Evolutionary conservation across 2,329 filamentous ascomycete genomes (phyloP).

Genomic region (Lasiodiplodia sp.): DNA sequence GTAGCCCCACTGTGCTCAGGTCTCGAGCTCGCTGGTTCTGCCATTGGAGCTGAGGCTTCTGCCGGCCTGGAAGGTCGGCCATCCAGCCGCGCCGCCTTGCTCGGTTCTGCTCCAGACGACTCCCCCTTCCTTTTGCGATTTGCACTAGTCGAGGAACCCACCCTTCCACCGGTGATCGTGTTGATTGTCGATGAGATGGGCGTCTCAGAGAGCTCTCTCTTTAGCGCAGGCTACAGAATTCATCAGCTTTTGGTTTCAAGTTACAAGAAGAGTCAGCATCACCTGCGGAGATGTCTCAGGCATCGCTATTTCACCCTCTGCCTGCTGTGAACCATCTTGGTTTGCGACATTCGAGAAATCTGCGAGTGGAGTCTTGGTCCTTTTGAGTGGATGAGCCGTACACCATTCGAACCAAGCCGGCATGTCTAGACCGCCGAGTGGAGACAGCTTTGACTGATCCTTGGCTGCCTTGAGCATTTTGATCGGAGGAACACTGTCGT

Average conservation of each 20-base stretch:
- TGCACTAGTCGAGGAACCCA: too few species aligned
- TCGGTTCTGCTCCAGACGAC: not conserved
- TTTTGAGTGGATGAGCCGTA: not conserved
- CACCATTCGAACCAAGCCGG: conserved; percentile 8
- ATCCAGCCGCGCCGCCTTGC: not conserved
- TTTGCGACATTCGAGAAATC: too few species aligned
- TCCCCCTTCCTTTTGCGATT: not conserved
- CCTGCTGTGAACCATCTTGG: too few species aligned
- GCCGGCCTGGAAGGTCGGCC: not conserved
- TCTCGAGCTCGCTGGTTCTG: not conserved
- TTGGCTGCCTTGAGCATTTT: not conserved
- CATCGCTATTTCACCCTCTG: too few species aligned
- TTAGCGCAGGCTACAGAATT: too few species aligned
- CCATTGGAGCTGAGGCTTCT: not conserved
- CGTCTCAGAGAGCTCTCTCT: too few species aligned
- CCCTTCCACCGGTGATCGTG: not conserved
- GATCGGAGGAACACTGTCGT: not conserved
- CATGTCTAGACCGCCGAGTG: not conserved
- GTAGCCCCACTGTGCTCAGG: too few species aligned
- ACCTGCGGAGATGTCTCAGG: not conserved
- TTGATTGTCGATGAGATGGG: too few species aligned
- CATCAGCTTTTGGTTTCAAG: too few species aligned
- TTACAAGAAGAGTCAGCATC: too few species aligned
- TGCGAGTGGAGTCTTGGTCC: not conserved
- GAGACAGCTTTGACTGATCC: not conserved